Evolutionary conservation across 352 stramenopile genomes (phyloP), one percentile per base, ranked within the genome.

Genomic region (Globisporangium splendens): DNA sequence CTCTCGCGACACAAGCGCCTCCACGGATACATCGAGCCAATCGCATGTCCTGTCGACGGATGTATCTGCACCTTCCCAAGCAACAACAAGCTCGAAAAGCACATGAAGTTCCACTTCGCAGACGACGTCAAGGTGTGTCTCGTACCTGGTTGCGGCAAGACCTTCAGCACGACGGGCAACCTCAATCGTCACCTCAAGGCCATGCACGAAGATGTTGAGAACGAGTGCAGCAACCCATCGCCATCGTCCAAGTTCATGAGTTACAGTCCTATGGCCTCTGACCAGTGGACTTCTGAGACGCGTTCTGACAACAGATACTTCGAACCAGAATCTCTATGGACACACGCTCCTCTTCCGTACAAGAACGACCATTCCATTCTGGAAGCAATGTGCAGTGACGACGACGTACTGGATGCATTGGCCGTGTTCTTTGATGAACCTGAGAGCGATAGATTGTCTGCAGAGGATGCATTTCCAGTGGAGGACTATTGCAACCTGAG

Each of bases 101-200:
- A 88, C 62, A 65, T 84, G 69, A 73, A 75, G 54, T 72, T 71
- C 44, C 75, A 86, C 33, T 44, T 65, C 1, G 75, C 73, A 18
- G 62, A 60, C 51, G 65, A 63, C n/a, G 70, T 79, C 17, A 66
- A 83, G 20, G 68, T 78, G 13, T 86, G 75, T 57, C 63, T 58
- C 38, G 66, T 75, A 21, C 59, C 58, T 15, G 65, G 70, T 20
- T 86, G 73, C 41, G 75, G 73, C 56, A 86, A 86, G 53, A 83
- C 73, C 13, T 86, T 85, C 56, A 85, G 69, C 48, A 83, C 75
- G 1, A 79, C 68, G 42, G 75, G 75, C 46, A 88, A 86, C 54
- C 69, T 86, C 1, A 81, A 77, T 22, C 70, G 75, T 18, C 75
- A 86, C 28, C 5, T 35, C 28, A 35, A 35, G 28, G 28, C 28